Evolutionary conservation across 1,284 basidiomycete genomes (phyloP), one percentile per base, ranked within the genome.

Genomic region (Stereum hirsutum): DNA sequence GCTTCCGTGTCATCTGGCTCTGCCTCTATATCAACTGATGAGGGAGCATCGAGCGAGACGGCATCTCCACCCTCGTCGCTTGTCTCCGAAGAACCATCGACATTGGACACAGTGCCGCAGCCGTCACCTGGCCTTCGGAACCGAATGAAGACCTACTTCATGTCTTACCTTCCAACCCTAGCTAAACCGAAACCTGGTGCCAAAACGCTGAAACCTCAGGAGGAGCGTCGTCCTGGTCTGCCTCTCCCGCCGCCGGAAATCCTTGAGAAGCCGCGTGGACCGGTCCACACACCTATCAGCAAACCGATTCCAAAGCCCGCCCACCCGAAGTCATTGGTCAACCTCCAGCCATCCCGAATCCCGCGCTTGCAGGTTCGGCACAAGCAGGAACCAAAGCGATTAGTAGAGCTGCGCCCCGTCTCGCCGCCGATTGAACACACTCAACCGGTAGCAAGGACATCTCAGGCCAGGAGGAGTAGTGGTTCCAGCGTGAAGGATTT

Each of bases 401-500:
- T 81, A 17, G 71, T 81, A 2, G 68, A 81, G 36, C 60, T 84
- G 39, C 67, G 74, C 36, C 76, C 70, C 30, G 61, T 72, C 3
- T 65, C 68, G 11, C 65, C 64, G 1, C 58, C 60, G 26, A 45
- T 45, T 17, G 53, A 51, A 39, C 45, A 46, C 34, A 47, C 53
- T 32, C 46, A 34, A 34, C 48, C 59, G 10, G 45, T 49, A 8
- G 5, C n/a, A 20, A 49, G 53, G 6, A 48, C 56, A 10, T 45
- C 59, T 21, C 56, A 70, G 27, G 62, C 60, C 19, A 58, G 77
- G 46, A 61, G 73, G 52, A 75, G 72, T 46, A 83, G 81, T 50
- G 71, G 70, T 11, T 68, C 69, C 42, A 84, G 81, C 52, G 83
- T 87, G 41, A 81, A 70, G 58, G 82, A 86, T 41, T 57, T 87